A percentile compares a stretch with the other conserved stretches of the same genome.
phyloP scores from a whole-genome alignment of 176 grass and related monocot species.

The Aegilops tauschii region DNA sequence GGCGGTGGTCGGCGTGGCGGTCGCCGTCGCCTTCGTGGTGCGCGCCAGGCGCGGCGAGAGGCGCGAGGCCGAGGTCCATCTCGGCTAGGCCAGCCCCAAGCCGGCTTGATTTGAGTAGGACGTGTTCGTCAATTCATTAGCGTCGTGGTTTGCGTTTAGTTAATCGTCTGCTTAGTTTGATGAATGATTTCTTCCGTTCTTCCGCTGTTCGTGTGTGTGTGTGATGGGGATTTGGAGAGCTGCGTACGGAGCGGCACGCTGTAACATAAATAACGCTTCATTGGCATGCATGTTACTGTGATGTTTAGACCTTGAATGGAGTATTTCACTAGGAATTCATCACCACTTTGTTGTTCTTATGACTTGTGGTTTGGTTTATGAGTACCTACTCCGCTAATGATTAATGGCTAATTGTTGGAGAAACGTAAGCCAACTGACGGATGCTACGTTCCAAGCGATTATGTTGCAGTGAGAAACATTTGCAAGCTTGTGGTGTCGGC shows the following conservation, averaged over 20 bases:
- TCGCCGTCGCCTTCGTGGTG: conserved; percentile 47
- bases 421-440: background rate
- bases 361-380: background rate
- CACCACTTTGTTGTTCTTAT: background rate
- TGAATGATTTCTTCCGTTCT: conserved; percentile 17
- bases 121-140: conserved; percentile 10
- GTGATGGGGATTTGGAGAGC: background rate
- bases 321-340: background rate
- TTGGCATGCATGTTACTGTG: background rate
- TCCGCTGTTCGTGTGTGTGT: background rate
- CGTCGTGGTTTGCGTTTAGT: background rate
- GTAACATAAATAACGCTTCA: conserved; percentile 47
- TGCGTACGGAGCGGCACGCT: background rate
- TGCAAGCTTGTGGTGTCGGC: background rate
- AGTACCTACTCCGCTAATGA: background rate
- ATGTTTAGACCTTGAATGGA: background rate
- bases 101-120: background rate
- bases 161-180: background rate
- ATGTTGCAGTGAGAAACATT: background rate
- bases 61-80: conserved; percentile 29
- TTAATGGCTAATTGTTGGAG: too few species aligned
- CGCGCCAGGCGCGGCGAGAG: conserved; percentile 34
- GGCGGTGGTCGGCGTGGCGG: conserved; percentile 35
- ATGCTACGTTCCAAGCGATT: background rate
- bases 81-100: background rate